A percentile compares a stretch with the other conserved stretches of the same genome.
These are phyloP conservation scores for Penicillium bovifimosum DNA, from an alignment of 495 filamentous ascomycete species.

Conservation along the genomic window DNA sequence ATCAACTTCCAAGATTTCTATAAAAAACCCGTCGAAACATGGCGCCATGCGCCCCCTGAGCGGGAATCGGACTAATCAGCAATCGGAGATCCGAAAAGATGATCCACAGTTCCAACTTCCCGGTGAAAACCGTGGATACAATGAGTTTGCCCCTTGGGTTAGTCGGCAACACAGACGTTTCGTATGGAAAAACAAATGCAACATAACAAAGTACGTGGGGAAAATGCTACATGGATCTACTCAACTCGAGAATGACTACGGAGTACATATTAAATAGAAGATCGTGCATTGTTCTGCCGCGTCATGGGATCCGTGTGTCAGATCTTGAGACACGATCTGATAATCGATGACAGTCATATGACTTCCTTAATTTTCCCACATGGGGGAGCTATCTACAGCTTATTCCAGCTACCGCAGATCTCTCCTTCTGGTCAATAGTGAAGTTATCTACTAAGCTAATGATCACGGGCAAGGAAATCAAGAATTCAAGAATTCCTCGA, in stretches of 20 bases:
- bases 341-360: background rate
- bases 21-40: background rate
- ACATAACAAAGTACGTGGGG: background rate
- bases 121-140: constrained; percentile 11
- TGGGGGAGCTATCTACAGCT: background rate
- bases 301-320: constrained; percentile 3
- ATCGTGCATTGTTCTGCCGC: constrained; percentile 5
- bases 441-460: no score
- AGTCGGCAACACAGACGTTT: background rate
- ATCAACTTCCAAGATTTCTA: background rate
- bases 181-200: background rate
- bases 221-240: no score
- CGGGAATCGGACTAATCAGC: constrained; percentile 15
- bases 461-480: no score
- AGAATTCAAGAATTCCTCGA: no score
- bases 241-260: no score
- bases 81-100: background rate
- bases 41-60: constrained; percentile 14
- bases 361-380: background rate
- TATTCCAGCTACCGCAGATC: no score
- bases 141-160: constrained; percentile 1
- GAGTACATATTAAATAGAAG: background rate
- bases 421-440: no score
- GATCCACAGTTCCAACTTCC: constrained; percentile 15
- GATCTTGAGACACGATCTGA: constrained; percentile 6